Conservation (phyloP, 805 yeast genomes). For the Cyberlindnera mississippiensis region DNA sequence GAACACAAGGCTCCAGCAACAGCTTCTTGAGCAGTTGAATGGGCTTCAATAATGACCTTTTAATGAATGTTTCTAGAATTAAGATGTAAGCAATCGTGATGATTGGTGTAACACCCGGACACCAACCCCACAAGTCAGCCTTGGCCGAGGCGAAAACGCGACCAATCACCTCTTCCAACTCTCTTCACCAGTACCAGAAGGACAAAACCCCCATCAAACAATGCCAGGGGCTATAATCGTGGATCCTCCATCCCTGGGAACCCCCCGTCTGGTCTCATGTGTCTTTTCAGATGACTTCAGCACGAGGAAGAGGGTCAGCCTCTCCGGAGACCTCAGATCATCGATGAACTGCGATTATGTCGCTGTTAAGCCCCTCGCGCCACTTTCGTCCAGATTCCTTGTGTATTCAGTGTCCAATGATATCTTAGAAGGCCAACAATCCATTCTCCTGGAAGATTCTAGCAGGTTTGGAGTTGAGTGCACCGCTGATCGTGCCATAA, state of each 20-base stretch:
- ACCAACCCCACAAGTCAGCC: not conserved
- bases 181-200: not conserved
- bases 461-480: conserved; percentile 17
- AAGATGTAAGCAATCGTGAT: no score
- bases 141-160: not conserved
- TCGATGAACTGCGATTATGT: conserved; percentile 5
- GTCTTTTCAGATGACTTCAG: conserved; percentile 11
- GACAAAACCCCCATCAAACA: not conserved
- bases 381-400: conserved; percentile 13
- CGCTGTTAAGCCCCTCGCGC: conserved; percentile 20
- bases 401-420: conserved; percentile 6
- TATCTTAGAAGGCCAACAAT: conserved; percentile 2
- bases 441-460: conserved; percentile 9
- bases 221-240: conserved; percentile 3
- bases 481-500: conserved; percentile 20
- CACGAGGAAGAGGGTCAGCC: conserved; percentile 1
- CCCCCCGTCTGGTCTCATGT: conserved; percentile 3
- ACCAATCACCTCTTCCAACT: no score
- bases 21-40: conserved; percentile 11
- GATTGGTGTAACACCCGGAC: not conserved
- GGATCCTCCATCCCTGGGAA: not conserved
- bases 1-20: conserved; percentile 39
- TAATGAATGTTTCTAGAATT: no score
- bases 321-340: conserved; percentile 8
- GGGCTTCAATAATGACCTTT: conserved; percentile 3